phyloP scores from a whole-genome alignment of 345 rosid genomes.

The Aethionema arabicum region DNA sequence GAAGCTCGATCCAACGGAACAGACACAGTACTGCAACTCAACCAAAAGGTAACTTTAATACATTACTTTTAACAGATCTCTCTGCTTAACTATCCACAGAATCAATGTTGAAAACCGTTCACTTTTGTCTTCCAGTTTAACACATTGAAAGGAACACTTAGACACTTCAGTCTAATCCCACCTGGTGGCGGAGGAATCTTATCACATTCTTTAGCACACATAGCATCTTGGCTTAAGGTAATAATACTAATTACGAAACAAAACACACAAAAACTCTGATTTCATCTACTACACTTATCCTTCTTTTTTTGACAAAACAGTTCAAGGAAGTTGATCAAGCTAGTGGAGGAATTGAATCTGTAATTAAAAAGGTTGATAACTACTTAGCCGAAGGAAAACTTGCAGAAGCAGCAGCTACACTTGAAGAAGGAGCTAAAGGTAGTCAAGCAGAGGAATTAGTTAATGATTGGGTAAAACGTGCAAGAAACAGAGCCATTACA shows the following conservation, averaged over 20 bases:
- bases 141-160: slow-evolving; percentile 67
- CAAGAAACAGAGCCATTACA: slow-evolving; percentile 77
- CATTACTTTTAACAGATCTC: background rate
- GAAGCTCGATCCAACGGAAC: slow-evolving; percentile 74
- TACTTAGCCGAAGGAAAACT: slow-evolving; percentile 80
- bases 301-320: slow-evolving; percentile 35
- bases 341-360: slow-evolving; percentile 72
- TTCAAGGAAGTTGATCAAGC: slow-evolving; percentile 62
- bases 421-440: slow-evolving; percentile 85
- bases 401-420: slow-evolving; percentile 81
- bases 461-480: slow-evolving; percentile 67
- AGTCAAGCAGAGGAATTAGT: slow-evolving; percentile 78
- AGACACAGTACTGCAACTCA: slow-evolving; percentile 67
- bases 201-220: slow-evolving; percentile 70
- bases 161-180: slow-evolving; percentile 90
- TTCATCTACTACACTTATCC: background rate
- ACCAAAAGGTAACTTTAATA: slow-evolving; percentile 57
- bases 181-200: slow-evolving; percentile 85
- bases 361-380: slow-evolving; percentile 66
- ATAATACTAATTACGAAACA: slow-evolving; percentile 16
- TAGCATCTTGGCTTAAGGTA: slow-evolving; percentile 93
- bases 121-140: slow-evolving; percentile 52
- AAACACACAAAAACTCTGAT: background rate
- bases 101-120: background rate
- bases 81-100: background rate